These are phyloP conservation scores for Acanthamoeba triangularis DNA, from an alignment of 208 protist species.

Conservation along the genomic window DNA sequence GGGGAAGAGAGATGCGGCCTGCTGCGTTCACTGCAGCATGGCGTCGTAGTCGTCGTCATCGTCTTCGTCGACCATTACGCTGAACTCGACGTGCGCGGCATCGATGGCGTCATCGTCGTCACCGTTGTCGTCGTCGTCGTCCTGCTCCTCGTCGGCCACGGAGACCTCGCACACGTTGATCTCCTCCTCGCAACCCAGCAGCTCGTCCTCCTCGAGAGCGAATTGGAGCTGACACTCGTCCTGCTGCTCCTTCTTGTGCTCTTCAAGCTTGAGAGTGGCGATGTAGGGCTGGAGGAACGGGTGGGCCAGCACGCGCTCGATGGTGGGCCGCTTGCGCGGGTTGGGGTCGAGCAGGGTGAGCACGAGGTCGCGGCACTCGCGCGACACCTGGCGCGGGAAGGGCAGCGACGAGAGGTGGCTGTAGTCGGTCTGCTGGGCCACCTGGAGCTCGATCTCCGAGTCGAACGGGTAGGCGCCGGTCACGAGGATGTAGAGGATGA, in stretches of 20 bases:
- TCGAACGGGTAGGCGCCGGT: constrained; percentile 98
- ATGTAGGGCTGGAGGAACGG: constrained; percentile 90
- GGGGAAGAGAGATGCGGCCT: not conserved
- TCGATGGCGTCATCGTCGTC: no score
- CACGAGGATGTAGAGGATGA: constrained; percentile 98
- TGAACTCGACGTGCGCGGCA: not conserved
- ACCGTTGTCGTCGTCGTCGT: not conserved
- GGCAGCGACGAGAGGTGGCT: constrained; percentile 26
- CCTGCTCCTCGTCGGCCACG: constrained; percentile 22
- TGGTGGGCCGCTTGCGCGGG: constrained; percentile 91
- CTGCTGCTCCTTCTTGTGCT: not conserved
- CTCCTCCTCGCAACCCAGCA: not conserved
- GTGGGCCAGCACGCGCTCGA: constrained; percentile 93
- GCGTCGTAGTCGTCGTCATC: not conserved
- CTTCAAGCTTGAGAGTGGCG: no score
- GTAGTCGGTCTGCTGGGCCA: constrained; percentile 53
- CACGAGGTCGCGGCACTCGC: constrained; percentile 17
- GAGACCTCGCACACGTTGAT: constrained; percentile 37
- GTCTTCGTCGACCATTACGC: not conserved
- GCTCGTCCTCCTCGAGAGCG: not conserved
- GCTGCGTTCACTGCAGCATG: not conserved
- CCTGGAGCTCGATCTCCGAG: constrained; percentile 57
- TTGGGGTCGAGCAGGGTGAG: constrained; percentile 92
- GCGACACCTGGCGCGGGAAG: not conserved
- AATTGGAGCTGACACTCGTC: not conserved